phyloP scores from a whole-genome alignment of 139 green algal genomes.

The Chlamydomonas sp. region DNA sequence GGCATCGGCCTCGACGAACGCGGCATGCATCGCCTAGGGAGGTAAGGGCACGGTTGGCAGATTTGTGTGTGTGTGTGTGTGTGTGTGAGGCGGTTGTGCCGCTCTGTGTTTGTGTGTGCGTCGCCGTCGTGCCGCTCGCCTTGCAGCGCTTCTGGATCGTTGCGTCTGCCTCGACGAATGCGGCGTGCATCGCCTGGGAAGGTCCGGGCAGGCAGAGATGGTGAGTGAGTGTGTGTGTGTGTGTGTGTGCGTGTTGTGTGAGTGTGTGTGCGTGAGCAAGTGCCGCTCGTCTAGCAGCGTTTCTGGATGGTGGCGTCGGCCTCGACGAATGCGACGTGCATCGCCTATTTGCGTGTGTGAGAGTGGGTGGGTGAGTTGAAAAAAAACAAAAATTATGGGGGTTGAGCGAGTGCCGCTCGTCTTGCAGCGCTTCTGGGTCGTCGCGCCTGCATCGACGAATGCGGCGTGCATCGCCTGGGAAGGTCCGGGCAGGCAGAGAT shows the following conservation, averaged over 20 bases:
- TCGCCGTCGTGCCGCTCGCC: slow-evolving; percentile 69
- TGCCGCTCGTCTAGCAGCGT: slow-evolving; percentile 48
- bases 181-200: slow-evolving; percentile 38
- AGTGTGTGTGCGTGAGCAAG: too few relatives aligned
- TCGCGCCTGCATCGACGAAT: slow-evolving; percentile 37
- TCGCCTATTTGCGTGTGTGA: too few relatives aligned
- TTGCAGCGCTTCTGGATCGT: slow-evolving; percentile 32
- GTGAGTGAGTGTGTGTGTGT: too few relatives aligned
- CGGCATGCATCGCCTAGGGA: slow-evolving; percentile 38
- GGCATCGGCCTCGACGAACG: slow-evolving; percentile 35
- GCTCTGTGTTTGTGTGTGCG: too few relatives aligned
- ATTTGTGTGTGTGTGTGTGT: too few relatives aligned
- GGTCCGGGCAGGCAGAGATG: too few relatives aligned
- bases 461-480: slow-evolving; percentile 38
- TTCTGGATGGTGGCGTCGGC: slow-evolving; percentile 26
- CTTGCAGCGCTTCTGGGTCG: slow-evolving; percentile 31
- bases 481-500: not conserved
- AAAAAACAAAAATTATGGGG: too few relatives aligned
- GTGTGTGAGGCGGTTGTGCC: too few relatives aligned
- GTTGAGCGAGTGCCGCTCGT: too few relatives aligned
- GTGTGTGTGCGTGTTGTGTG: too few relatives aligned
- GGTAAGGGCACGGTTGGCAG: too few relatives aligned
- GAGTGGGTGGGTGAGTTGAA: too few relatives aligned
- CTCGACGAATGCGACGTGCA: slow-evolving; percentile 41
- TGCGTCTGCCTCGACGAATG: slow-evolving; percentile 35